These are phyloP conservation scores for Trichoderma brevicompactum DNA, from an alignment of 2,329 filamentous ascomycete genomes.

Conservation along the genomic window DNA sequence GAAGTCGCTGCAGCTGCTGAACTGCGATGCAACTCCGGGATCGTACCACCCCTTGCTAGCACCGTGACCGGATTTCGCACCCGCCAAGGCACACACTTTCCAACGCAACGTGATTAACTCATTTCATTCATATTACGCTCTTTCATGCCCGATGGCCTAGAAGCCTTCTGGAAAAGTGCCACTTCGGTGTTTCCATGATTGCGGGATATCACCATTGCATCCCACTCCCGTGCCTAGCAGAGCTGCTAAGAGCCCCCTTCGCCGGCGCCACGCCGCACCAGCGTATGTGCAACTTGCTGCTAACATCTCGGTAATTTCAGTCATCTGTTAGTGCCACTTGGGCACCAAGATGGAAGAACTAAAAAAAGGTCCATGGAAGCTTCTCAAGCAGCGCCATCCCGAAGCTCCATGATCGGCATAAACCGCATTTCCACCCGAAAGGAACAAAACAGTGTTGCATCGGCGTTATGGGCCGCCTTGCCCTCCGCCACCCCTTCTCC, in stretches of 20 bases:
- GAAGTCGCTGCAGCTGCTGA: constrained; percentile 19
- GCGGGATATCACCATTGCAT: constrained; percentile 4
- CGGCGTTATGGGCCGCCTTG: constrained; percentile 23
- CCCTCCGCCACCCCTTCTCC: not conserved
- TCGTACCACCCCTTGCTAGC: not conserved
- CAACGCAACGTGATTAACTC: constrained; percentile 10
- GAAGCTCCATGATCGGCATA: constrained; percentile 22
- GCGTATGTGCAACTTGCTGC: not conserved
- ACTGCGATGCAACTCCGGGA: constrained; percentile 16
- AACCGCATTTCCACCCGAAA: constrained; percentile 16
- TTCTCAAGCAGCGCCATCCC: constrained; percentile 15
- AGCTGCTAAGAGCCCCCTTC: not conserved
- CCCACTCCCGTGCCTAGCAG: not conserved
- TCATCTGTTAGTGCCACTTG: not conserved
- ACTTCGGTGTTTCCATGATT: not conserved
- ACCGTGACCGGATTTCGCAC: not conserved
- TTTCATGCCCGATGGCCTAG: constrained; percentile 20
- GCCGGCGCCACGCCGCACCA: constrained; percentile 20
- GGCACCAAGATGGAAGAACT: not conserved
- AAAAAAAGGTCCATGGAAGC: not conserved
- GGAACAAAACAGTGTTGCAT: not conserved
- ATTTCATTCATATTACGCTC: constrained; percentile 24
- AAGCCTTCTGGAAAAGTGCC: constrained; percentile 23
- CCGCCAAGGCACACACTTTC: constrained; percentile 4
- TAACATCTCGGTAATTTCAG: constrained; percentile 13